Base-by-base conservation (phyloP, 805 yeast species). In the Clavispora asparagi region DNA sequence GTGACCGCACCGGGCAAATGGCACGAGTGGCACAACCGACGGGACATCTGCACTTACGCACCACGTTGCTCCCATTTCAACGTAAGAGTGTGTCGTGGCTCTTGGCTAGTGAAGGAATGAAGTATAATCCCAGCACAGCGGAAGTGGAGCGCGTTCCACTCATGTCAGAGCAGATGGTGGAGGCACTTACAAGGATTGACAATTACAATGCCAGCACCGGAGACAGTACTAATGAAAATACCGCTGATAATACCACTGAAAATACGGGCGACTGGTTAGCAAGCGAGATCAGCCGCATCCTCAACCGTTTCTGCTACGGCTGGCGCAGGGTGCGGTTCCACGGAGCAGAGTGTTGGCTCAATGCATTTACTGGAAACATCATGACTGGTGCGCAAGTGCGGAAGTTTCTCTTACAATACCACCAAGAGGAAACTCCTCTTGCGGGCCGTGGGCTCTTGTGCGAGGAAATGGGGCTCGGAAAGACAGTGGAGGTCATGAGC, bases 391-490 rank as follows among this genome's bases (percentile, higher is more conserved):
- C 45, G 1, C 58, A 63, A 19, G 68, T 74, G 1, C 44, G 55
- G 1, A 42, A 38, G 37, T 63, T 49, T 30, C 43, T 71, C 41
- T 31, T 65, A 42, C 45, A 67, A n/a, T 52, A 67, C 43, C 42
- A 61, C 55, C 36, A 54, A 12, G 45, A 55, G 17, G 55, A 47
- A 43, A 49, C 56, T 57, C 48, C 53, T 43, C 49, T 76, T 53
- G 68, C 80, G 2, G 82, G 78, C 0, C 72, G 75, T 42, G 97
- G 95, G 0, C 67, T 94, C 7, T 63, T 94, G 30, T 85, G 94
- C 1, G 99, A 92, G 58, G 99, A 94, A 63, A 94, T 94, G 99
- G 99, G 99, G 0, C 73, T 94, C 7, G 99, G 99, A 0, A 94
- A 94, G 59, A 92, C 99, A 0, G 82, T 94, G 4, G 99, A 94